phyloP scores from a whole-genome alignment of 257 asterid genomes.

The Lavandula angustifolia region DNA sequence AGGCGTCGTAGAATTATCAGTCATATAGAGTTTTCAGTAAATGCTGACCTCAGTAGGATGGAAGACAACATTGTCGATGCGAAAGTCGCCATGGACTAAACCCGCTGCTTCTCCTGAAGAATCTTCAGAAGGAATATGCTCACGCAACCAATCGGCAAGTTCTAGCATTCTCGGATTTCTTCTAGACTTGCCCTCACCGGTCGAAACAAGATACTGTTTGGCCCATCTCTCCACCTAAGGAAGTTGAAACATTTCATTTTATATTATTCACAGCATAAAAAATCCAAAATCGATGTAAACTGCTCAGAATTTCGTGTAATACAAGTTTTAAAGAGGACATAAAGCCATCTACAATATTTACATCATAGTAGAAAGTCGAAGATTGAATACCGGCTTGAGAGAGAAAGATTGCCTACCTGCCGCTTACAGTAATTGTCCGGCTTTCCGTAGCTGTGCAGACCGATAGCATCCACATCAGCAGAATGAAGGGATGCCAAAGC shows the following conservation, averaged over 20 bases:
- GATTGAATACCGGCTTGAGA: neutral
- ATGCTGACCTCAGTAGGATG: slow-evolving; percentile 87
- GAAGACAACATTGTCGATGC: slow-evolving; percentile 90
- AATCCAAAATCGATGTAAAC: neutral
- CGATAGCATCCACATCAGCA: slow-evolving; percentile 74
- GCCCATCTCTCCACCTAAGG: slow-evolving; percentile 94
- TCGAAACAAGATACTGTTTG: slow-evolving; percentile 79
- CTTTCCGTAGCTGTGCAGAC: slow-evolving; percentile 72
- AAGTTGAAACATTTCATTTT: slow-evolving; percentile 27
- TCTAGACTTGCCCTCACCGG: slow-evolving; percentile 81
- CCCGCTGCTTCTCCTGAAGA: slow-evolving; percentile 82
- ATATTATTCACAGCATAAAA: slow-evolving; percentile 15
- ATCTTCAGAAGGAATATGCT: slow-evolving; percentile 84
- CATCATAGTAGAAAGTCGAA: slow-evolving; percentile 2
- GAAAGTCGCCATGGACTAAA: slow-evolving; percentile 96
- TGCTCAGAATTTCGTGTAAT: neutral
- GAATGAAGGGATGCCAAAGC: slow-evolving; percentile 87
- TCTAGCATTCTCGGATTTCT: slow-evolving; percentile 90
- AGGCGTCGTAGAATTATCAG: neutral
- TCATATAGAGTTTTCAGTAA: neutral
- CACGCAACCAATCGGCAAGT: slow-evolving; percentile 78
- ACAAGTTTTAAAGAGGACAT: slow-evolving; percentile 7
- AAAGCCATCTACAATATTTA: slow-evolving; percentile 9
- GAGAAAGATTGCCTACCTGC: slow-evolving; percentile 54
- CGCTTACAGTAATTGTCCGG: slow-evolving; percentile 80